Evolutionary conservation across 371 early-diverging fungal species (phyloP).

Genomic region (Actinomucor elegans): DNA sequence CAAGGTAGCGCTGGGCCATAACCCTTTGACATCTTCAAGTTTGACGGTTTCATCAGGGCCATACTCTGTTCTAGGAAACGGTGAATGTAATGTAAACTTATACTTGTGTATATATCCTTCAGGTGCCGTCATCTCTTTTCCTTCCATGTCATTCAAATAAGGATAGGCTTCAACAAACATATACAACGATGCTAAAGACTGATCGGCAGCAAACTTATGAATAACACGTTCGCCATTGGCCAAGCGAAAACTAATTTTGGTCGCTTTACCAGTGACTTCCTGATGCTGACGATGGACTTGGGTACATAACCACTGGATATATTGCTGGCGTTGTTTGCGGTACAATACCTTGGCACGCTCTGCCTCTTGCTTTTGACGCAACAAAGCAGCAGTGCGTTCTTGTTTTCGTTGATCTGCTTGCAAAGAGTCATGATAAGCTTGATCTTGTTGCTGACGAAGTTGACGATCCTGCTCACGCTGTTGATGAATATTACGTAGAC

Average conservation of each 20-base stretch:
- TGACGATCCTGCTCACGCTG: conserved; percentile 67
- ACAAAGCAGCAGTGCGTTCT: conserved; percentile 49
- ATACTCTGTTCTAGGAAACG: conserved; percentile 69
- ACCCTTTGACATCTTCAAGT: conserved; percentile 42
- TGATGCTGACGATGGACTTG: conserved; percentile 35
- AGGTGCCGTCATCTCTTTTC: conserved; percentile 28
- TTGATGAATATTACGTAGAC: conserved; percentile 58
- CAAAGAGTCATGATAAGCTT: conserved; percentile 79
- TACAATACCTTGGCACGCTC: conserved; percentile 21
- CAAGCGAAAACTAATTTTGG: conserved; percentile 66
- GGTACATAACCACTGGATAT: conserved; percentile 34
- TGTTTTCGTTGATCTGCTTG: conserved; percentile 74
- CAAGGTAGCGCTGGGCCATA: conserved; percentile 72
- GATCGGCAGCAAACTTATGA: conserved; percentile 66
- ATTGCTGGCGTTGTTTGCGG: conserved; percentile 35
- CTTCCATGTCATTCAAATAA: conserved; percentile 52
- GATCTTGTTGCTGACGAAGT: conserved; percentile 83
- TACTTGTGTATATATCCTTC: conserved; percentile 62
- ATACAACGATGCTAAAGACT: conserved; percentile 56
- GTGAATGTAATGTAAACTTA: conserved; percentile 70
- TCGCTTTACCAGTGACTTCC: conserved; percentile 33
- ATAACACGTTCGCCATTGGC: conserved; percentile 66
- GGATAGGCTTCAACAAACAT: conserved; percentile 77
- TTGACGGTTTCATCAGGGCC: conserved; percentile 28
- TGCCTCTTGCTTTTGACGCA: conserved; percentile 32